Evolutionary conservation across 441 rosid genomes (phyloP), one percentile per base, ranked within the genome.

Genomic region (Adansonia grandidieri): DNA sequence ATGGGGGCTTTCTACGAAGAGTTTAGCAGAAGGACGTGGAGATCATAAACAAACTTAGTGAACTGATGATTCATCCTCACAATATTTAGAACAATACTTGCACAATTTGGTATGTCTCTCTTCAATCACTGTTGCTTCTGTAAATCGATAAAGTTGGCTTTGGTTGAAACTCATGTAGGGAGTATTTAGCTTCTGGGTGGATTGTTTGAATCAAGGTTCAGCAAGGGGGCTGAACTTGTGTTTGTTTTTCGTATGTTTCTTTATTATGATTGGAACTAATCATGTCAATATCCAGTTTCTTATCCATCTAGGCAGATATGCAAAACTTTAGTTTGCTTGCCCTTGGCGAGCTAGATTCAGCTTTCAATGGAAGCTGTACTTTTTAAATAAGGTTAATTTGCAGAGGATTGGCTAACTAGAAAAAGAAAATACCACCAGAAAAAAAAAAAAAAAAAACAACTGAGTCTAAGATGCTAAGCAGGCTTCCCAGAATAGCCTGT

Each of bases 401-500:
- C 75, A 51, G 80, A 44, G 22, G 42, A 40, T 3, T n/a, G 24
- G 71, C 53, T 9, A n/a, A 40, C 5, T 19, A 44, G 13, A 44
- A 13, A 45, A 67, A 19, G 22, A 42, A 37, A 32, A 32, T 32
- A 32, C 40, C 40, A 32, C 40, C 9, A 37, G 3, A 2, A 1
- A 24, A 32, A 50, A 32, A 47, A 45, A 15, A 61, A n/a, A 9
- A 19, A 1, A 2, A 22, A 50, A 8, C 85, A 86, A 70, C 14
- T 5, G 2, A 22, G 1, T 24, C 47, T 79, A 96, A 37, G 97
- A 93, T 19, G 97, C 98, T 81, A 95, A 80, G 62, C 99, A 96
- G 70, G 92, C 73, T 76, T 96, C 98, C 99, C 98, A 96, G 64
- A 96, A 96, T 74, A 85, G 78, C 83, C 81, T 90, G 83, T 70